Base-by-base conservation (phyloP, 768 basidiomycete genomes). In the Paxillus ammoniavirescens region DNA sequence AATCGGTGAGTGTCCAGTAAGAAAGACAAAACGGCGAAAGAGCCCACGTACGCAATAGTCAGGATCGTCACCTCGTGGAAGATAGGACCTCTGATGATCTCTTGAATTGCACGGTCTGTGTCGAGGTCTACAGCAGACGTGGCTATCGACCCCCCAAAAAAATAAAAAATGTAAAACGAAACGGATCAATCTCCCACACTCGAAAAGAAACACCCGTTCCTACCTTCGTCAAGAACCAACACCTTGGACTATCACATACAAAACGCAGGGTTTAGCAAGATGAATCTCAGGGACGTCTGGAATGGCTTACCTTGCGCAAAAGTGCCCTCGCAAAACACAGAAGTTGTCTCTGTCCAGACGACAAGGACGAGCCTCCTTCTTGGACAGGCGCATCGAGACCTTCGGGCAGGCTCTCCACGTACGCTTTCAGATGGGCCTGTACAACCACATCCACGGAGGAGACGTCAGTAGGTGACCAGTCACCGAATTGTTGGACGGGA, bases 211-310 rank as follows among this genome's bases (percentile, higher is more conserved):
- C 10, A 21, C 46, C 30, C 30, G 21, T 45, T 60, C 61, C 58
- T 62, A 82, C 88, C 91, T 82, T 98, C 95, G 64, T 97, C 95
- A n/a, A 98, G 75, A 1, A 97, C 91, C 6, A 98, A 76, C 36
- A 97, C 87, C 70, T 87, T 94, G 15, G 90, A 84, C 82, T 88
- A 54, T 35, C 26, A 55, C 30, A 15, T 8, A 59, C 47, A 21
- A 44, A 45, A 49, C 54, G 52, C 38, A 0, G 12, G 41, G 15
- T 59, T 17, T 45, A 54, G 48, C 6, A 2, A 13, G 9, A n/a
- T 21, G 14, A 18, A 42, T 6, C 26, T 55, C n/a, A 9, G 18
- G 8, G 21, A 17, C 0, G 5, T 18, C n/a, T 4, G 26, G 0
- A 13, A 3, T 5, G 40, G 49, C 68, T 45, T 59, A 83, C 86